A percentile compares a stretch with the other conserved stretches of the same genome.
Conservation (phyloP, 78 protist species). For the Dictyostelium purpureum region DNA sequence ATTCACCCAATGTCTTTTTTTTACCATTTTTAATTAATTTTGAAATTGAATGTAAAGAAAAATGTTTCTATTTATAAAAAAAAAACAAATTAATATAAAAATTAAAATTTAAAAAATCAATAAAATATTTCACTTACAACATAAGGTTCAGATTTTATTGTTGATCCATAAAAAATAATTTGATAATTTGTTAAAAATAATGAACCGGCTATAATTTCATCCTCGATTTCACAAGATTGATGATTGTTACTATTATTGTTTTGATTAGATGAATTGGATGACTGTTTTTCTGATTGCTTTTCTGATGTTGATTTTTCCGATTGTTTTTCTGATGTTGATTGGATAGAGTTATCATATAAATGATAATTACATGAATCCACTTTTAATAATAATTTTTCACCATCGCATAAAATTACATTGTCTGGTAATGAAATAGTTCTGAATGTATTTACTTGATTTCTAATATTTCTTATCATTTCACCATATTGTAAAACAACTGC, state of each 20-base stretch:
- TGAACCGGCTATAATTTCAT: constrained; percentile 47
- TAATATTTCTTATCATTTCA: constrained; percentile 59
- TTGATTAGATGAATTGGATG: not conserved
- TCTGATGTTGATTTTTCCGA: not conserved
- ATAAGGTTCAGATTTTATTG: constrained; percentile 1
- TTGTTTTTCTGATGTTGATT: not conserved
- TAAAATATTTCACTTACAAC: not conserved
- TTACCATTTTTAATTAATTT: constrained; percentile 51
- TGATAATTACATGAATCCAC: constrained; percentile 55
- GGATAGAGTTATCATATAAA: constrained; percentile 14
- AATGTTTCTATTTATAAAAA: constrained; percentile 36
- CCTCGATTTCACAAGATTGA: constrained; percentile 39
- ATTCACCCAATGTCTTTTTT: constrained; percentile 41
- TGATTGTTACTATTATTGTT: not conserved
- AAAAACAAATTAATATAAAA: not conserved
- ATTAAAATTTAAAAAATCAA: not conserved
- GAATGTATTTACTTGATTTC: constrained; percentile 61
- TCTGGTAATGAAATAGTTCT: constrained; percentile 70
- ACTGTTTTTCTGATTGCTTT: not conserved
- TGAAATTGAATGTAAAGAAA: constrained; percentile 45
- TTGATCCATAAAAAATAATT: constrained; percentile 34
- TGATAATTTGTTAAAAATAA: constrained; percentile 55
- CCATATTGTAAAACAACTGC: constrained; percentile 2
- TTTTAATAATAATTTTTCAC: constrained; percentile 61
- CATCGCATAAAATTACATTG: constrained; percentile 17